Evolutionary conservation across 2,329 filamentous ascomycete species (phyloP), one percentile per base, ranked within the genome.

Genomic region (Fusarium brevicatenulatum): DNA sequence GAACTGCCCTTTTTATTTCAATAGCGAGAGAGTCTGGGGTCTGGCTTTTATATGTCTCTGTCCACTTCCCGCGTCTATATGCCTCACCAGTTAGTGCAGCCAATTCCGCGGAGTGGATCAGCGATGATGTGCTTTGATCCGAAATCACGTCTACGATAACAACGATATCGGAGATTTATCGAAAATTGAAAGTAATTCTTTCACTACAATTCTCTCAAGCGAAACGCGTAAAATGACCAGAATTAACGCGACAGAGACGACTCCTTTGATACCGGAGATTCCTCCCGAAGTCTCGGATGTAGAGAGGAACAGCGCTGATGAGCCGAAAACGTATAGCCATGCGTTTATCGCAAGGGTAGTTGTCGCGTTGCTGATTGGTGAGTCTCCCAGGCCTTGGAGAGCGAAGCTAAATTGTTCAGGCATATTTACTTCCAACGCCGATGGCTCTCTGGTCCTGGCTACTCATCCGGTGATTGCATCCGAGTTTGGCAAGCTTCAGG

Each of bases 381-480:
- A 1, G 50, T 28, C 1, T 2, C 2, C 3, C 0, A 7, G 5
- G 1, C 1, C 9, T 21, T 9, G 9, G 0, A 8, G 18, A 2
- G 0, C 7, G 2, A 28, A n/a, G 19, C 50, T 54, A 3, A 3
- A 54, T 3, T 7, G 5, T 9, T 0, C 9, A 54, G 50, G 50
- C 5, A 37, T 91, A 19, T 93, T 94, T 72, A 87, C 92, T 18
- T 87, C 88, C 11, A 90, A 91, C 61, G 87, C 88, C 21, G 92
- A 94, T 76, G 81, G 83, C 1, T 91, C 90, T 3, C 82, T 94
- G 1, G 86, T 94, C 0, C 82, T 94, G 37, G 91, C 92, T 0
- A 92, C 91, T 0, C 89, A 92, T 65, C 87, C 88, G 2, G 83
- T 83, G 7, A 90, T 91, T 58, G 87, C 89, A 0, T 91, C 89